Conservation (phyloP, 192 early-diverging fungal species). For the Coemansia sp. region DNA sequence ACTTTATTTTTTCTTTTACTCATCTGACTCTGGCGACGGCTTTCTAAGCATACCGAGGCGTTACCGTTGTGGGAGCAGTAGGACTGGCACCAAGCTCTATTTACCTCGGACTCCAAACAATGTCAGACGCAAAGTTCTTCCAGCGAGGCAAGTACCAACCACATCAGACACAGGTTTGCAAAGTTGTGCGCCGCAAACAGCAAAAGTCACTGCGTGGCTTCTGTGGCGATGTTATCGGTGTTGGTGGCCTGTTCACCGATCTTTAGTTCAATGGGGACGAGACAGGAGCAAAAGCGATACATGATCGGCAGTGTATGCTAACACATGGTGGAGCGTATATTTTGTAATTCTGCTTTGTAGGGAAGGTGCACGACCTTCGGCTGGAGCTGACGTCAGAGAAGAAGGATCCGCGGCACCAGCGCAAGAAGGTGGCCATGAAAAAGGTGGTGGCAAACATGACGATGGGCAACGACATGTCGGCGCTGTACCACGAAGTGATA, state of each 20-base stretch:
- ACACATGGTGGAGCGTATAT: neutral
- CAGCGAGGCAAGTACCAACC: constrained; percentile 62
- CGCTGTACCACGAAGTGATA: constrained; percentile 89
- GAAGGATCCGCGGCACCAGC: constrained; percentile 74
- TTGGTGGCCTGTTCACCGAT: neutral
- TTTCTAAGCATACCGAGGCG: neutral
- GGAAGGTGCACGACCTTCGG: constrained; percentile 88
- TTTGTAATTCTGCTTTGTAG: constrained; percentile 39
- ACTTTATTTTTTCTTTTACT: constrained; percentile 3
- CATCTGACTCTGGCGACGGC: neutral
- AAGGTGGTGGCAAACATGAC: constrained; percentile 99
- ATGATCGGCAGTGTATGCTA: constrained; percentile 7
- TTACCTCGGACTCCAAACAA: constrained; percentile 29
- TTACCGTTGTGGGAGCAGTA: constrained; percentile 2
- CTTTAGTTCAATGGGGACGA: neutral
- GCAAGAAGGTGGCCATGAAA: constrained; percentile 83
- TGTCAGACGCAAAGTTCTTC: constrained; percentile 80
- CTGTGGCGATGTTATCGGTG: neutral
- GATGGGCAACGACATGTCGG: constrained; percentile 99
- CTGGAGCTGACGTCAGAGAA: constrained; percentile 84
- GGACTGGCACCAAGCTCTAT: neutral
- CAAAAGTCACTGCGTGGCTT: neutral
- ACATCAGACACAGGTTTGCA: neutral
- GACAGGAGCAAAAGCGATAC: neutral
- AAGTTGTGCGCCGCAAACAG: neutral